These are phyloP conservation scores for Cryphonectria radicalis DNA, from an alignment of 2,329 filamentous ascomycete species.

Conservation along the genomic window DNA sequence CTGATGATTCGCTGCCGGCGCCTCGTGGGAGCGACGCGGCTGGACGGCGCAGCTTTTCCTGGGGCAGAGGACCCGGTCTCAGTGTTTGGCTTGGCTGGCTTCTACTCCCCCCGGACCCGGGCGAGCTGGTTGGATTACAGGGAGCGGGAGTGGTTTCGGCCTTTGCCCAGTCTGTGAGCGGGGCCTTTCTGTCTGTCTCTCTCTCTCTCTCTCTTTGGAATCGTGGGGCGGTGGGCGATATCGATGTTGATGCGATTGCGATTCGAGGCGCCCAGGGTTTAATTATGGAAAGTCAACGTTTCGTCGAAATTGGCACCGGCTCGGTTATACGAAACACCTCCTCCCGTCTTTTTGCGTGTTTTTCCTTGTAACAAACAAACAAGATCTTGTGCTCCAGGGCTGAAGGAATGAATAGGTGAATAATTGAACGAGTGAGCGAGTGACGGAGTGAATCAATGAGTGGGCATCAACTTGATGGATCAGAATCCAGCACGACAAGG, in stretches of 20 bases:
- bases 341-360: neutral
- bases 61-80: neutral
- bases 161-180: neutral
- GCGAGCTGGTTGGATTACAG: conserved; percentile 14
- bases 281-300: neutral
- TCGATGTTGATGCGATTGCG: neutral
- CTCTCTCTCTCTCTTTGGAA: neutral
- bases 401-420: neutral
- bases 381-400: neutral
- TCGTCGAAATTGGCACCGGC: neutral
- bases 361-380: neutral
- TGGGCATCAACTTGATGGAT: neutral
- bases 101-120: neutral
- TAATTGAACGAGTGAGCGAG: too few relatives aligned
- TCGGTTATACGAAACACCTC: neutral
- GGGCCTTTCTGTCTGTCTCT: neutral
- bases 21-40: conserved; percentile 23
- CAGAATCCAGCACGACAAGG: neutral
- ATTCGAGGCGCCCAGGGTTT: neutral
- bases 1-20: conserved; percentile 28
- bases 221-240: neutral
- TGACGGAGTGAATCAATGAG: too few relatives aligned
- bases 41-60: conserved; percentile 19
- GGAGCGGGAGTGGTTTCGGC: conserved; percentile 9
- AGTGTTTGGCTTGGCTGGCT: neutral